Evolutionary conservation across 2,329 filamentous ascomycete genomes (phyloP).

Genomic region (Tolypocladium pustulatum): DNA sequence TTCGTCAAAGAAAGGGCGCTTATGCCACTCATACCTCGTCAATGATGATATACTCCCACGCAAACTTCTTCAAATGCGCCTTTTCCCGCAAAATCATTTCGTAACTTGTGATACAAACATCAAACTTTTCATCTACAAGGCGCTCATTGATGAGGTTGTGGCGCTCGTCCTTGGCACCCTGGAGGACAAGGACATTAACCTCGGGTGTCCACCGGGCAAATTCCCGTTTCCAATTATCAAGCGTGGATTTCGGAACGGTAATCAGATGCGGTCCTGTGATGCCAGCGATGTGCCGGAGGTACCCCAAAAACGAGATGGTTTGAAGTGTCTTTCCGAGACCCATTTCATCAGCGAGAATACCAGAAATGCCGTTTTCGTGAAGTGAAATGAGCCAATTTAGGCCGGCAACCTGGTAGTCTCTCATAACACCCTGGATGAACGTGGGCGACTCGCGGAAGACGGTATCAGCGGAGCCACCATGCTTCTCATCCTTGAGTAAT

Average conservation of each 20-base stretch:
- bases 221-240: slow-evolving; percentile 97
- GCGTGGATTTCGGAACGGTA: slow-evolving; percentile 88
- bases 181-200: slow-evolving; percentile 84
- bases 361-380: slow-evolving; percentile 97
- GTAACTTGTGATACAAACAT: slow-evolving; percentile 97
- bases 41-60: slow-evolving; percentile 99
- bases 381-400: slow-evolving; percentile 97
- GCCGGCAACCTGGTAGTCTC: slow-evolving; percentile 92
- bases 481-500: slow-evolving; percentile 74
- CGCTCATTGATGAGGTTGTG: slow-evolving; percentile 80
- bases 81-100: slow-evolving; percentile 98
- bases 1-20: neutral
- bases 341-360: slow-evolving; percentile 97
- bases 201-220: slow-evolving; percentile 93
- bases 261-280: slow-evolving; percentile 88
- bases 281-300: slow-evolving; percentile 80
- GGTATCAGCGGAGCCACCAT: slow-evolving; percentile 73
- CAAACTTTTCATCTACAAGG: slow-evolving; percentile 88
- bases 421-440: slow-evolving; percentile 84
- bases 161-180: slow-evolving; percentile 91
- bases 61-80: slow-evolving; percentile 88
- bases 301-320: slow-evolving; percentile 93
- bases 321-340: slow-evolving; percentile 95
- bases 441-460: slow-evolving; percentile 88
- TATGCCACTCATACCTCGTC: slow-evolving; percentile 50